Evolutionary conservation across 1,139 yeast species (phyloP), one percentile per base, ranked within the genome.

Genomic region (Geotrichum carabidarum): DNA sequence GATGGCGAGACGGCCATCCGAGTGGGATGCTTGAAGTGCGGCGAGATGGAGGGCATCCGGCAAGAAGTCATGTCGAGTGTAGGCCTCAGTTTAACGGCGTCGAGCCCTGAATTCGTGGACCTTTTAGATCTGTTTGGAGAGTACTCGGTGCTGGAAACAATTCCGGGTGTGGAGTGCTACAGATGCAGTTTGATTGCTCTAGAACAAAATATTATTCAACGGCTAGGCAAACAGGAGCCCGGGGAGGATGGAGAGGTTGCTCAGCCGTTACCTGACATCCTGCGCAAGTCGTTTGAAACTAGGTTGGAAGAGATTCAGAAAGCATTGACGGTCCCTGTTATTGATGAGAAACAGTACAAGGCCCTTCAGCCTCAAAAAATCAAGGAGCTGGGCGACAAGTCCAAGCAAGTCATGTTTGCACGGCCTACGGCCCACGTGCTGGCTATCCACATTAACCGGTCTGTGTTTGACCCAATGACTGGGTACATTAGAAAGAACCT

Each of bases 81-180:
- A 51, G 87, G 91, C 62, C 77, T 90, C 59, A 86, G 86, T 61
- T 74, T 90, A 17, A 65, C 62, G 41, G 59, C 61, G 14, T 55
- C 57, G 31, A 35, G 44, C 34, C 58, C 58, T 37, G 58, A 57
- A 32, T 57, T 55, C 30, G 52, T 82, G 79, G 74, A 78, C 31
- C 72, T 90, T 54, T 73, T 79, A 2, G 82, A 79, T 17, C 74
- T 90, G 55, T 71, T 90, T 58, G 74, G 78, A 48, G 84, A 84
- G 54, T 90, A 95, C 87, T 80, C 79, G 12, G 78, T 79, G 54
- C 88, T 93, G 38, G 97, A 90, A 68, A 81, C 86, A 34, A 90
- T 90, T 59, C 90, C 89, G 61, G 96, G 90, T 51, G 97, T 90
- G 44, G 93, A 89, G 69, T 90, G 97, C 73, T 88, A 90, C 68